Evolutionary conservation across 2,329 filamentous ascomycete species (phyloP), one percentile per base, ranked within the genome.

Genomic region (Trichoderma sp.): DNA sequence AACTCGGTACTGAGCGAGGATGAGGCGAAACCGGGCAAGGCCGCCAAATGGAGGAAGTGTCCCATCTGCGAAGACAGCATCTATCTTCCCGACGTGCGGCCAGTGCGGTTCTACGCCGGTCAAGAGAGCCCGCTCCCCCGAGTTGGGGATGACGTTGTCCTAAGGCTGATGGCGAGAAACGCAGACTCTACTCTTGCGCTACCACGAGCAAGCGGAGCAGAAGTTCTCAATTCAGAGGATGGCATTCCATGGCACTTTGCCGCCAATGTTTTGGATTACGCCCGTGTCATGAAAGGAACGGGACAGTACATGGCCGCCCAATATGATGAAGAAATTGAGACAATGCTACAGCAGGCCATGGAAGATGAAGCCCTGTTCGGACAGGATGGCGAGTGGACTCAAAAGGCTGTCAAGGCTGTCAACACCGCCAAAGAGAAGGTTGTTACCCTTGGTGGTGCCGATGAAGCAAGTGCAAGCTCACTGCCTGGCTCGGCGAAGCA

Each of bases 171-270:
- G 81, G 92, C 92, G 83, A 88, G 96, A 73, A 89, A 91, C 70
- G 88, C 93, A 20, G 90, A 90, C 68, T 97, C 92, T 76, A 98
- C 94, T 2, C 85, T 98, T 72, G 95, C 95, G 3, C 85, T 99
- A 74, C 96, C 96, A 12, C 88, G 92, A 74, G 95, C 98, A 79
- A 91, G 92, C 3, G 87, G 87, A 5, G 89, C 90, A 3, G 92
- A 96, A 74, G 86, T 89, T 3, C 84, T 94, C 32, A 87, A 87
- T 34, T 86, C 88, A 23, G 88, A 88, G 9, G 90, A 95, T 65
- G 92, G 95, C 77, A 89, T 98, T 43, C 96, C 96, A 0, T 99
- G 96, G 96, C 94, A 97, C 80, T 94, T 96, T 81, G 94, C 93
- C 6, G 94, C 94, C 11, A 97, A 97, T 77, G 94, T 97, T 43